Conservation (phyloP, 2,329 filamentous ascomycete genomes). For the Botryosphaeria agaves region DNA sequence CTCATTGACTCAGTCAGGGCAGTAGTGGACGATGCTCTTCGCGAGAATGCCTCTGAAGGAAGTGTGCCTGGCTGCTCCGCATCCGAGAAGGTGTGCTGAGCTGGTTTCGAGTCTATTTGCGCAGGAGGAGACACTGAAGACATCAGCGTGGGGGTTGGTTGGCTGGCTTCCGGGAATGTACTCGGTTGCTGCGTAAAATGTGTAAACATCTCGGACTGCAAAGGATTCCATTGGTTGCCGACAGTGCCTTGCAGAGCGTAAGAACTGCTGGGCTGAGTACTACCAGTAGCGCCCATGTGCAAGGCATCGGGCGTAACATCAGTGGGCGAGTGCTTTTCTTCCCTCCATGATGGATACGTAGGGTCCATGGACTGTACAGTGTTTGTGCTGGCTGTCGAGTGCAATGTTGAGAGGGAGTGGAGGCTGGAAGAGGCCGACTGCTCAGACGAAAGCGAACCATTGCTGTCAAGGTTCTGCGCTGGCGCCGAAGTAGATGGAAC, state of each 20-base stretch:
- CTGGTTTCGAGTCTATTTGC: not conserved
- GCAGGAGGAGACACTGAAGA: not conserved
- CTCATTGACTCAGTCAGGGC: conserved; percentile 18
- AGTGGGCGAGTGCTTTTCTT: not conserved
- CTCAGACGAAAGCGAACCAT: too few species aligned
- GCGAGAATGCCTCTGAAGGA: conserved; percentile 13
- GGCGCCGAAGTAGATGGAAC: too few species aligned
- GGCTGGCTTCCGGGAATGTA: not conserved
- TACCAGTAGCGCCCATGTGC: not conserved
- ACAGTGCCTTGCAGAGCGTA: not conserved
- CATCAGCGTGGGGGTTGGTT: not conserved
- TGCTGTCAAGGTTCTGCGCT: too few species aligned
- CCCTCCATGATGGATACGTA: too few species aligned
- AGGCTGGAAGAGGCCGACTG: too few species aligned
- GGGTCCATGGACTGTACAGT: too few species aligned
- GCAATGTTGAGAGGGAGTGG: too few species aligned
- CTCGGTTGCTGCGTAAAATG: not conserved
- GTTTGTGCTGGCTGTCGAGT: too few species aligned
- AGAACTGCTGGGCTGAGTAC: not conserved
- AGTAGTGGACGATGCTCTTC: conserved; percentile 13
- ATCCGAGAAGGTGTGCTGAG: not conserved
- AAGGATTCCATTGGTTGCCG: not conserved
- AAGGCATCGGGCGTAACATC: not conserved
- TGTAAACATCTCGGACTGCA: not conserved
- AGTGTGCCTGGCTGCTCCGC: conserved; percentile 4